Percentiles rank a stretch among this genome's conserved stretches.
phyloP scores from a whole-genome alignment of 768 basidiomycete genomes.

The Butyriboletus loyo region DNA sequence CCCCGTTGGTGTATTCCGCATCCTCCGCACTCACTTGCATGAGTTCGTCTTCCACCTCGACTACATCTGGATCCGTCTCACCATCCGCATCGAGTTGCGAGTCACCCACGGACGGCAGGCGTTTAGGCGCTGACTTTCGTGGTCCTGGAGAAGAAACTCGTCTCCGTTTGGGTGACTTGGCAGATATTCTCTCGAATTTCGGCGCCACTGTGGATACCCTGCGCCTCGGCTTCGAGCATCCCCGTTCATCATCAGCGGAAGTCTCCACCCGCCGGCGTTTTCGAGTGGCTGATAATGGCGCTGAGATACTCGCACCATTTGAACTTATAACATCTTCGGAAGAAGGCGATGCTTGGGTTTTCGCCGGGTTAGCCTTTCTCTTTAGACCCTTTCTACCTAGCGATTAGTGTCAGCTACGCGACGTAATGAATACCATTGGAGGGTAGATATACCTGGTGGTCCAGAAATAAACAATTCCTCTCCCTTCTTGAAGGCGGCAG shows the following conservation, averaged over 20 bases:
- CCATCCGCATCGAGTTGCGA: slow-evolving; percentile 35
- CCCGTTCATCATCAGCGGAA: slow-evolving; percentile 6
- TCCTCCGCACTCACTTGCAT: slow-evolving; percentile 26
- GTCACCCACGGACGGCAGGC: slow-evolving; percentile 23
- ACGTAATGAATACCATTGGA: neutral
- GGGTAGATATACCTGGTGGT: slow-evolving; percentile 49
- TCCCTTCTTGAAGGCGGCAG: slow-evolving; percentile 48
- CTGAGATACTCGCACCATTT: slow-evolving; percentile 15
- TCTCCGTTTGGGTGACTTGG: slow-evolving; percentile 16
- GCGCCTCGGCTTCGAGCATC: slow-evolving; percentile 6
- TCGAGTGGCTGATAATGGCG: slow-evolving; percentile 15
- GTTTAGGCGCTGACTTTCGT: slow-evolving; percentile 14
- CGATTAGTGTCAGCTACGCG: neutral
- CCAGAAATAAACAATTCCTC: slow-evolving; percentile 56
- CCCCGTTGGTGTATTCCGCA: slow-evolving; percentile 7
- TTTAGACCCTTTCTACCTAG: slow-evolving; percentile 20
- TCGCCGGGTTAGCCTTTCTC: slow-evolving; percentile 15
- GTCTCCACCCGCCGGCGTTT: slow-evolving; percentile 26
- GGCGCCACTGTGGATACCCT: slow-evolving; percentile 7
- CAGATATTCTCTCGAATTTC: slow-evolving; percentile 4
- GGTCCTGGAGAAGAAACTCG: slow-evolving; percentile 31
- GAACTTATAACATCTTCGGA: slow-evolving; percentile 8
- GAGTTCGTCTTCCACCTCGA: slow-evolving; percentile 36
- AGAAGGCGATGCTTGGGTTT: slow-evolving; percentile 4
- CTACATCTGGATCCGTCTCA: slow-evolving; percentile 33